phyloP scores from a whole-genome alignment of 371 early-diverging fungal genomes.

The Mucor ambiguus region DNA sequence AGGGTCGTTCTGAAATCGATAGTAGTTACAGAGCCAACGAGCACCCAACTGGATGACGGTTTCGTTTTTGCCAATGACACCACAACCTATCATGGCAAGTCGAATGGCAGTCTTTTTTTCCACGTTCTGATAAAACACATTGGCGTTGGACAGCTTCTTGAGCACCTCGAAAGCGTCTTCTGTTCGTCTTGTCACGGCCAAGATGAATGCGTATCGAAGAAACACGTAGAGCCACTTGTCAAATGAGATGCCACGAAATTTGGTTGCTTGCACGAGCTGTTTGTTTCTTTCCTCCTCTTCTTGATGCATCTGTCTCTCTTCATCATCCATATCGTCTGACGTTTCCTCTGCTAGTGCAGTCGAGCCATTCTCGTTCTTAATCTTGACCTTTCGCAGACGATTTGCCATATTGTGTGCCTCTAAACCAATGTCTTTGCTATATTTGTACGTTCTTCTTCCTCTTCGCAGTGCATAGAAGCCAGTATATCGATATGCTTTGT shows the following conservation, averaged over 20 bases:
- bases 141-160: constrained; percentile 60
- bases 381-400: constrained; percentile 23
- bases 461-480: constrained; percentile 39
- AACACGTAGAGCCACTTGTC: constrained; percentile 66
- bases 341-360: not conserved
- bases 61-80: constrained; percentile 44
- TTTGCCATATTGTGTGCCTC: constrained; percentile 41
- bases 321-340: constrained; percentile 30
- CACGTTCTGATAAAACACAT: constrained; percentile 69
- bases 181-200: constrained; percentile 58
- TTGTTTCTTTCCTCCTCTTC: constrained; percentile 34
- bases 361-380: not conserved
- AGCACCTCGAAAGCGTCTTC: constrained; percentile 68
- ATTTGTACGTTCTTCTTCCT: constrained; percentile 5
- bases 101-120: constrained; percentile 48
- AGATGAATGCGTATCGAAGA: constrained; percentile 66
- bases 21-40: constrained; percentile 52
- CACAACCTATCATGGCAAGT: constrained; percentile 65
- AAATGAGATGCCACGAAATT: constrained; percentile 62
- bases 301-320: constrained; percentile 21
- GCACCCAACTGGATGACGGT: constrained; percentile 40
- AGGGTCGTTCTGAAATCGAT: constrained; percentile 50
- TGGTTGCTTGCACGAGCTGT: constrained; percentile 19
- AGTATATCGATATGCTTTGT: not conserved
- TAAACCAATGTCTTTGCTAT: not conserved